A percentile compares a stretch with the other conserved stretches of the same genome.
phyloP scores from a whole-genome alignment of 2,329 filamentous ascomycete species.

The Trichophyton rubrum region DNA sequence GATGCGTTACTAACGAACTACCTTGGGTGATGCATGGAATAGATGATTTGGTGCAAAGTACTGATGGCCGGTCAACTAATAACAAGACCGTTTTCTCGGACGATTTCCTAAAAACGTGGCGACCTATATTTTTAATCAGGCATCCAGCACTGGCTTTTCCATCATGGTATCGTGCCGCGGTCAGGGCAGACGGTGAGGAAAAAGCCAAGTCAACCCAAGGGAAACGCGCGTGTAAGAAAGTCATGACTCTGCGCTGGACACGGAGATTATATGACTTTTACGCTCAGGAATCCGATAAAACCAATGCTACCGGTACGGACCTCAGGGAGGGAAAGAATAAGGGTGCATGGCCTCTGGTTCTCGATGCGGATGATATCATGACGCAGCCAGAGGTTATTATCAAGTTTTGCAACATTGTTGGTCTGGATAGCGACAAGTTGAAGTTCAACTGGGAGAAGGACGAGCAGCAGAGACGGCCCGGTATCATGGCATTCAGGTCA shows the following conservation, averaged over 20 bases:
- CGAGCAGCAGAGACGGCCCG: constrained; percentile 11
- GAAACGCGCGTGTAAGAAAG: not conserved
- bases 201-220: not conserved
- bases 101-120: constrained; percentile 22
- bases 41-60: not conserved
- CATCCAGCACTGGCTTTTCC: constrained; percentile 29
- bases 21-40: constrained; percentile 11
- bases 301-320: not conserved
- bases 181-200: not conserved
- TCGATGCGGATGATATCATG: constrained; percentile 31
- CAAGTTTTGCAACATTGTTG: constrained; percentile 19
- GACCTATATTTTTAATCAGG: constrained; percentile 26
- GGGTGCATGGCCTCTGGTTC: constrained; percentile 18
- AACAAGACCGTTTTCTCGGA: constrained; percentile 27
- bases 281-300: constrained; percentile 13
- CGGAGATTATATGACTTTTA: constrained; percentile 28
- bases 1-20: constrained; percentile 2
- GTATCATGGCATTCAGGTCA: constrained; percentile 8
- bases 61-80: constrained; percentile 15
- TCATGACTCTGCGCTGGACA: constrained; percentile 22
- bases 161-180: constrained; percentile 22
- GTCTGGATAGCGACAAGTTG: constrained; percentile 23
- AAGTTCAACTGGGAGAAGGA: constrained; percentile 22
- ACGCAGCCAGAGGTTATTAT: constrained; percentile 20
- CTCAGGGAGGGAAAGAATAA: not conserved